phyloP scores from a whole-genome alignment of 2,329 filamentous ascomycete genomes.

The Neoascochyta sp. region DNA sequence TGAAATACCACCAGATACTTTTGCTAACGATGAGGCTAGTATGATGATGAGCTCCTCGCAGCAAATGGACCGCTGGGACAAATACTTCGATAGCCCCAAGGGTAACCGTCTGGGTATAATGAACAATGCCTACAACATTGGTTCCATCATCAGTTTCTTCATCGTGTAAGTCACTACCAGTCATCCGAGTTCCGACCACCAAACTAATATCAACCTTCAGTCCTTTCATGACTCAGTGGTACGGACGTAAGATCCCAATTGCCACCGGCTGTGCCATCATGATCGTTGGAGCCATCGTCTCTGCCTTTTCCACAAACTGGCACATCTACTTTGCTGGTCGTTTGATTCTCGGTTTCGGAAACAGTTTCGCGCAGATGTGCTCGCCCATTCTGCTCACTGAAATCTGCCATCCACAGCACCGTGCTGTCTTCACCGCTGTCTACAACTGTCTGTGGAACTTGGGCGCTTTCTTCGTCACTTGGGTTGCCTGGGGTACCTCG shows the following conservation, averaged over 20 bases:
- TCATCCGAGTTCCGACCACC: no score
- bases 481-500: slow-evolving; percentile 48
- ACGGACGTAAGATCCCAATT: slow-evolving; percentile 44
- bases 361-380: slow-evolving; percentile 60
- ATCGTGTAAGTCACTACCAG: slow-evolving; percentile 9
- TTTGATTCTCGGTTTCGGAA: slow-evolving; percentile 64
- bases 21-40: slow-evolving; percentile 18
- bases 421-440: slow-evolving; percentile 60
- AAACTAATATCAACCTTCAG: neutral
- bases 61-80: slow-evolving; percentile 38
- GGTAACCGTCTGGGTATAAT: slow-evolving; percentile 45
- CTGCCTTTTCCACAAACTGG: slow-evolving; percentile 23
- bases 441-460: slow-evolving; percentile 68
- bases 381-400: slow-evolving; percentile 63
- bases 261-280: slow-evolving; percentile 44
- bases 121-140: slow-evolving; percentile 45
- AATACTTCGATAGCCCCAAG: slow-evolving; percentile 38
- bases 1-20: slow-evolving; percentile 2
- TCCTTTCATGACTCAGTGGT: slow-evolving; percentile 41
- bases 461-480: slow-evolving; percentile 55
- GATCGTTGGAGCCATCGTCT: slow-evolving; percentile 41
- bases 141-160: slow-evolving; percentile 38
- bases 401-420: slow-evolving; percentile 65
- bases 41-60: slow-evolving; percentile 46
- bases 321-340: slow-evolving; percentile 56